These are phyloP conservation scores for Lumnitzera littorea DNA, from an alignment of 345 rosid species.

Conservation along the genomic window DNA sequence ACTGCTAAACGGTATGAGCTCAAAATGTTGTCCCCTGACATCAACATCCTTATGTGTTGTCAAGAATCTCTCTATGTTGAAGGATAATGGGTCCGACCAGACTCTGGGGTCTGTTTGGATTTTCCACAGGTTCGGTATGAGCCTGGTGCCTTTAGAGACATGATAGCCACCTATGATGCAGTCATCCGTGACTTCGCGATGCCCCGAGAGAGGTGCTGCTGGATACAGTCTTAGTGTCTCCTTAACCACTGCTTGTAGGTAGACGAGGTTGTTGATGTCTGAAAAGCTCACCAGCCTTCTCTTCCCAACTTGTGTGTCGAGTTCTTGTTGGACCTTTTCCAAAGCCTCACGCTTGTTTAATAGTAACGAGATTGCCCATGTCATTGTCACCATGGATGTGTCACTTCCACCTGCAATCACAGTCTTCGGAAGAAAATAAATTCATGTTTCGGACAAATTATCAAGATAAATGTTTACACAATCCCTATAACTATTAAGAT, in stretches of 20 bases:
- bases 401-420: constrained; percentile 16
- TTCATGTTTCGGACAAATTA: too few species aligned
- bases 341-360: constrained; percentile 8
- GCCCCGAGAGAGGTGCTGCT: constrained; percentile 4
- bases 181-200: constrained; percentile 13
- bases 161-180: constrained; percentile 16
- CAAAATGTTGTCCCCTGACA: constrained; percentile 17
- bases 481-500: too few species aligned
- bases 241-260: constrained; percentile 18
- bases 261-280: constrained; percentile 15
- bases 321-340: constrained; percentile 15
- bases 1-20: constrained; percentile 17
- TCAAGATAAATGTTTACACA: too few species aligned
- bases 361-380: constrained; percentile 20
- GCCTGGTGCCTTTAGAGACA: constrained; percentile 15
- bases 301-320: constrained; percentile 14
- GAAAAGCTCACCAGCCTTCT: constrained; percentile 15
- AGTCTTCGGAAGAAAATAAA: not conserved
- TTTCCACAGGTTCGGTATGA: constrained; percentile 17
- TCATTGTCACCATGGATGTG: constrained; percentile 9
- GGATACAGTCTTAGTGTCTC: constrained; percentile 19
- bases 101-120: constrained; percentile 16
- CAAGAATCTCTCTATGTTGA: constrained; percentile 23
- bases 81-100: constrained; percentile 19
- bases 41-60: constrained; percentile 7